Base-by-base conservation (phyloP, 2,329 filamentous ascomycete species). In the Xylaria sp. region DNA sequence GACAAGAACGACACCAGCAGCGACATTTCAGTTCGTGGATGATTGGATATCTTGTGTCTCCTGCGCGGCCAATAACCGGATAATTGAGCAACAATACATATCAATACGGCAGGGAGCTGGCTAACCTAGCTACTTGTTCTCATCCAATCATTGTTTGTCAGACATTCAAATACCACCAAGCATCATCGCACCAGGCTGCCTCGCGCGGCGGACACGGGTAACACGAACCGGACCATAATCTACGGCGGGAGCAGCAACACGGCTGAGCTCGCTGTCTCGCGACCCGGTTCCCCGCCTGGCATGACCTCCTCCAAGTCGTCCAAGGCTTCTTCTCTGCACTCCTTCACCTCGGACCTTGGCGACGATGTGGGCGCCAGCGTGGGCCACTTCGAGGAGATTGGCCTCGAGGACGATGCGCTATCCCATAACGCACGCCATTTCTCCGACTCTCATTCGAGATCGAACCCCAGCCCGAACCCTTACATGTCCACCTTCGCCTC, bases 351-450 rank as follows among this genome's bases (percentile, higher is more conserved):
- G 62, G 84, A 89, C 76, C 91, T 94, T 76, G 92, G 93, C 74
- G 89, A 91, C 76, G 88, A 86, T 74, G 86, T 90, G 60, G 83
- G 92, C 55, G 86, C 89, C 62, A 93, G 97, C 77, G 88, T 91
- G 67, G 90, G 89, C 72, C 90, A 98, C 79, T 98, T 98, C 76
- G 95, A 98, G 80, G 95, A 98, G 73, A 97, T 98, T 78, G 93
- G 92, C 13, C 88, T 98, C 37, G 91, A 94, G 69, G 91, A 92
- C 75, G 90, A 94, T 70, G 85, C 85, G 46, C 73, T 78, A 61
- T 74, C 80, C 18, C 66, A 76, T 39, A 78, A 80, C 58, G 73
- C 77, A 25, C 76, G 78, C 25, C 76, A 80, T 55, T 76, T 80
- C 34, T 78, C 80, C 56, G 75, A 80, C 56, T 66, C 78, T 18